Percentiles rank a stretch among this genome's conserved stretches.
phyloP scores from a whole-genome alignment of 768 basidiomycete species.

The Mrakia frigida region DNA sequence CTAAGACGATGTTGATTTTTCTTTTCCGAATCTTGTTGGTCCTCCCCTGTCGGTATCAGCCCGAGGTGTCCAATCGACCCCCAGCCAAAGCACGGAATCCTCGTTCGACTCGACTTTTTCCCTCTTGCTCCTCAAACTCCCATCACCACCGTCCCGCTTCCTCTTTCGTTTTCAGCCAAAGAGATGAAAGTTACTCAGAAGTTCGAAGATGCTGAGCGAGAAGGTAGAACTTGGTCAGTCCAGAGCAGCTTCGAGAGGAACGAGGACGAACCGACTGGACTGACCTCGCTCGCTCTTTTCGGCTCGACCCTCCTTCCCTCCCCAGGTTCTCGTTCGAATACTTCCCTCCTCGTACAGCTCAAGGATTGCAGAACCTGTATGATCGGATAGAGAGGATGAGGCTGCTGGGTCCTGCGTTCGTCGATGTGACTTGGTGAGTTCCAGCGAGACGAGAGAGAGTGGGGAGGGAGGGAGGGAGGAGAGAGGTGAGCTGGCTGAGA shows the following conservation, averaged over 20 bases:
- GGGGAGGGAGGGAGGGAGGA: neutral
- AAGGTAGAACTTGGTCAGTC: conserved; percentile 91
- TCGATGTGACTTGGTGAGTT: conserved; percentile 87
- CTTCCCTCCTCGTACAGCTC: conserved; percentile 91
- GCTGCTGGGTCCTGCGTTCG: conserved; percentile 88
- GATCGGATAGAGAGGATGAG: conserved; percentile 99
- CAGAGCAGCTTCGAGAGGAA: neutral
- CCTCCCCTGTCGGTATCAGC: no score
- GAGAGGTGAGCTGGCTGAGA: neutral
- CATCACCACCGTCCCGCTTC: neutral
- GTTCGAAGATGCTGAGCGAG: conserved; percentile 75
- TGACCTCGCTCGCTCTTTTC: conserved; percentile 70
- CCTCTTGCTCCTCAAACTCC: neutral
- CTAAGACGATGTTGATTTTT: no score
- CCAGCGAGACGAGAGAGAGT: neutral
- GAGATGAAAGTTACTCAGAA: conserved; percentile 92
- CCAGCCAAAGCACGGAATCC: no score
- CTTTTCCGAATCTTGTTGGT: no score
- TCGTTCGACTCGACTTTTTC: no score
- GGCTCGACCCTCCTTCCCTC: conserved; percentile 64
- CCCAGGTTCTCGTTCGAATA: conserved; percentile 88
- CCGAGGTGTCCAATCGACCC: no score
- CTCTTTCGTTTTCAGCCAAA: neutral
- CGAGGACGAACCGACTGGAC: conserved; percentile 51
- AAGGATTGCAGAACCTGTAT: conserved; percentile 78